These are phyloP conservation scores for Fusarium sp. DNA, from an alignment of 2,329 filamentous ascomycete species.

Conservation along the genomic window DNA sequence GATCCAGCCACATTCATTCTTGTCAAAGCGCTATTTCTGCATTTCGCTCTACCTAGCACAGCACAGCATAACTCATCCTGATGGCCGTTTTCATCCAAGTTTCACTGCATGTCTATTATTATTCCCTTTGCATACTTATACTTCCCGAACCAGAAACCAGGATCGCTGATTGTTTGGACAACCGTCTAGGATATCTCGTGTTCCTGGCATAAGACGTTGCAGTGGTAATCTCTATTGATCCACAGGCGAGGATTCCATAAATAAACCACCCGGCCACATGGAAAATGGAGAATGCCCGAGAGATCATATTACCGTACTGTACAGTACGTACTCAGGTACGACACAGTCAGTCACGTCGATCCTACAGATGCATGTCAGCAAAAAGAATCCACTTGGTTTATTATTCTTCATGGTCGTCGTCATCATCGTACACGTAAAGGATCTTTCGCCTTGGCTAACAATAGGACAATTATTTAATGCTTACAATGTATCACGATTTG, in stretches of 20 bases:
- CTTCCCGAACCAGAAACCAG: neutral
- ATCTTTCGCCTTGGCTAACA: neutral
- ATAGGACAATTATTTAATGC: constrained; percentile 3
- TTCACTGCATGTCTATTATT: constrained; percentile 22
- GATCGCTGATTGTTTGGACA: constrained; percentile 8
- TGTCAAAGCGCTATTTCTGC: constrained; percentile 1
- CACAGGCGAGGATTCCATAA: constrained; percentile 41
- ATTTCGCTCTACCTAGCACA: constrained; percentile 1
- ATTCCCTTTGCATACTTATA: neutral
- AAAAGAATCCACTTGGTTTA: constrained; percentile 11
- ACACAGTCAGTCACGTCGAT: neutral
- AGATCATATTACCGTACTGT: neutral
- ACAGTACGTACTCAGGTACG: constrained; percentile 9
- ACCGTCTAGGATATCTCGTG: constrained; percentile 11
- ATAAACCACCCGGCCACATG: constrained; percentile 31
- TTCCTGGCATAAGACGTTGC: constrained; percentile 28
- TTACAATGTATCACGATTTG: too few relatives aligned
- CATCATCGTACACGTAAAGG: constrained; percentile 11
- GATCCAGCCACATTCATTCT: constrained; percentile 25
- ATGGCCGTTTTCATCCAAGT: neutral
- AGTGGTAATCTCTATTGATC: constrained; percentile 38
- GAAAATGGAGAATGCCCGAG: constrained; percentile 1
- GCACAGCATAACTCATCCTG: neutral
- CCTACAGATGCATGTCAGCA: constrained; percentile 24
- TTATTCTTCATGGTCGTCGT: constrained; percentile 30